Percentiles rank a stretch among this genome's conserved stretches.
These are phyloP conservation scores for Cyberlindnera euphorbiae DNA, from an alignment of 805 yeast genomes.

Conservation along the genomic window DNA sequence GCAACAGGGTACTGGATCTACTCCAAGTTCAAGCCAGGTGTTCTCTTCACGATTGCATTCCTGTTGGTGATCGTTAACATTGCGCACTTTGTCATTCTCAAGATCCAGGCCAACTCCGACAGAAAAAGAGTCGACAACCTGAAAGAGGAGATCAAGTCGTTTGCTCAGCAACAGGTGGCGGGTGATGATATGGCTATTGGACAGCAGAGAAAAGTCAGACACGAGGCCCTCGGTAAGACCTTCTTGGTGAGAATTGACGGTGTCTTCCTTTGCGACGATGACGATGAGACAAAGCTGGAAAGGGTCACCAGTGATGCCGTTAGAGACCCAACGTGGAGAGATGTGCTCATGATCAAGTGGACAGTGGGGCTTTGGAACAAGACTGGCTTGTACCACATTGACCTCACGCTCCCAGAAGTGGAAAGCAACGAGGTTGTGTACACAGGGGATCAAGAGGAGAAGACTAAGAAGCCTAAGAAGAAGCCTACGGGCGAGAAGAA, in stretches of 20 bases:
- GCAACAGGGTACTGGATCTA: constrained; percentile 46
- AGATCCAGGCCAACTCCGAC: constrained; percentile 48
- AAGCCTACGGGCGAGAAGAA: constrained; percentile 38
- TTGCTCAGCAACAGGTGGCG: constrained; percentile 55
- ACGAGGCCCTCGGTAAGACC: constrained; percentile 37
- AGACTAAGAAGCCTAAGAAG: constrained; percentile 24
- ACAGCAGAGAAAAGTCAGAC: constrained; percentile 17
- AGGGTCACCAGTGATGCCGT: constrained; percentile 45
- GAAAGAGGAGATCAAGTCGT: constrained; percentile 44
- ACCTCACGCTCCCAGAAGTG: constrained; percentile 4
- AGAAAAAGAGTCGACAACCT: constrained; percentile 49
- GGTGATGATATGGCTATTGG: constrained; percentile 22
- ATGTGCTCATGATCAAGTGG: constrained; percentile 39
- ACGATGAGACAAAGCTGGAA: constrained; percentile 30
- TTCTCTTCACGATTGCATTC: constrained; percentile 44
- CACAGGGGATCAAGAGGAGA: constrained; percentile 1
- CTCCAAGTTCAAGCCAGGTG: constrained; percentile 65
- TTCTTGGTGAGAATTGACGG: constrained; percentile 57
- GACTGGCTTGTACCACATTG: constrained; percentile 13
- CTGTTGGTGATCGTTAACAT: constrained; percentile 46
- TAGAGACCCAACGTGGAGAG: constrained; percentile 43
- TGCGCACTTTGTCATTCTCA: constrained; percentile 55
- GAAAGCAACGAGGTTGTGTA: background rate
- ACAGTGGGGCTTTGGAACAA: constrained; percentile 42
- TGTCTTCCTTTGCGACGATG: constrained; percentile 45